A percentile compares a stretch with the other conserved stretches of the same genome.
phyloP scores from a whole-genome alignment of 2,329 filamentous ascomycete genomes.

The Trichophyton benhamiae region DNA sequence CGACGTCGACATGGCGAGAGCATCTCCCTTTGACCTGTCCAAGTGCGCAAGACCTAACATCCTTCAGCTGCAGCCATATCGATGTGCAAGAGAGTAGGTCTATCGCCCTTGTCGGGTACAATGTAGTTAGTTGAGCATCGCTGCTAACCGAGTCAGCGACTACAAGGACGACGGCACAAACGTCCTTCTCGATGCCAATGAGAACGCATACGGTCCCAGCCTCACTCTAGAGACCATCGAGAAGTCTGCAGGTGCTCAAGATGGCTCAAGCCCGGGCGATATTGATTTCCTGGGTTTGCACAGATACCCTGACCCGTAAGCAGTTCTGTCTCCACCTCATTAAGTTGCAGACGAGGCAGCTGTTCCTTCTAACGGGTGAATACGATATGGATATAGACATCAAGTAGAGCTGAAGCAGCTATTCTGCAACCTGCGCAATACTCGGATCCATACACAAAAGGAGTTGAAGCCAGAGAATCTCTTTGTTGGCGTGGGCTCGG shows the following conservation, averaged over 20 bases:
- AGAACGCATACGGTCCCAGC: slow-evolving; percentile 88
- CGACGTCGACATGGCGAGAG: slow-evolving; percentile 25
- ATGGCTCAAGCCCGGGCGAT: slow-evolving; percentile 32
- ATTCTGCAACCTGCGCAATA: slow-evolving; percentile 75
- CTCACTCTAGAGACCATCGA: slow-evolving; percentile 45
- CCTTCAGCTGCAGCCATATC: slow-evolving; percentile 62
- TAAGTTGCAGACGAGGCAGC: neutral
- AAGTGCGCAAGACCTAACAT: slow-evolving; percentile 69
- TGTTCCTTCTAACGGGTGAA: neutral
- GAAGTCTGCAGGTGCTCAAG: slow-evolving; percentile 32
- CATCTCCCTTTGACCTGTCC: slow-evolving; percentile 55
- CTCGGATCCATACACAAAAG: slow-evolving; percentile 63
- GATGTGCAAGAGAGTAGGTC: slow-evolving; percentile 67
- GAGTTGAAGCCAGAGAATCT: slow-evolving; percentile 66
- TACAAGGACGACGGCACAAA: slow-evolving; percentile 98
- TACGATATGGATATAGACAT: slow-evolving; percentile 41
- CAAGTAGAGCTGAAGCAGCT: slow-evolving; percentile 74
- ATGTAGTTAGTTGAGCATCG: slow-evolving; percentile 17
- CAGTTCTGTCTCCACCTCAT: slow-evolving; percentile 6
- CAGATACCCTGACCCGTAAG: slow-evolving; percentile 78
- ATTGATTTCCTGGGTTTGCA: slow-evolving; percentile 74
- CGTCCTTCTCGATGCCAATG: slow-evolving; percentile 91
- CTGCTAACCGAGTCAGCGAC: slow-evolving; percentile 49
- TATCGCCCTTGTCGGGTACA: neutral
- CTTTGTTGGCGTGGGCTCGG: slow-evolving; percentile 89